A percentile compares a stretch with the other conserved stretches of the same genome.
These are phyloP conservation scores for Aaosphaeria pasadenensis DNA, from an alignment of 2,329 filamentous ascomycete species.

Conservation along the genomic window DNA sequence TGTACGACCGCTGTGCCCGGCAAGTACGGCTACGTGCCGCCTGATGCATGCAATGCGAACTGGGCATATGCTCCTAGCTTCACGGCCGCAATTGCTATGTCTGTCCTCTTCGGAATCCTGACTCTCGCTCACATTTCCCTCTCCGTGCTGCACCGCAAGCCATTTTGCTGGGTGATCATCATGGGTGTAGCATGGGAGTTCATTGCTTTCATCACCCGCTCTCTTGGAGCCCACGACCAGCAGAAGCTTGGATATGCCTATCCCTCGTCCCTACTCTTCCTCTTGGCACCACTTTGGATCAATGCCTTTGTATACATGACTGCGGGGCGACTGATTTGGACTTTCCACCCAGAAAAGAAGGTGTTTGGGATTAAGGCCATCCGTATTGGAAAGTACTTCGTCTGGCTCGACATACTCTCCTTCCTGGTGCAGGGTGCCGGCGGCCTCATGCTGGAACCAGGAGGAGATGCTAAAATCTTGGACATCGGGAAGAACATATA, in stretches of 20 bases:
- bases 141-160: slow-evolving; percentile 24
- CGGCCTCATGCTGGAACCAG: slow-evolving; percentile 34
- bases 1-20: slow-evolving; percentile 22
- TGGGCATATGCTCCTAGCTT: slow-evolving; percentile 23
- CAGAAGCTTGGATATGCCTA: slow-evolving; percentile 14
- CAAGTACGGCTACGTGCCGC: slow-evolving; percentile 20
- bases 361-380: slow-evolving; percentile 36
- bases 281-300: slow-evolving; percentile 28
- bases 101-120: slow-evolving; percentile 20
- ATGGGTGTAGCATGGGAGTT: slow-evolving; percentile 45
- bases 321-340: slow-evolving; percentile 39
- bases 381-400: slow-evolving; percentile 42
- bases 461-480: slow-evolving; percentile 19
- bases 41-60: slow-evolving; percentile 23
- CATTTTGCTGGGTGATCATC: slow-evolving; percentile 45
- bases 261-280: not conserved
- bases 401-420: slow-evolving; percentile 43
- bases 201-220: slow-evolving; percentile 40
- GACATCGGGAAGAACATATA: slow-evolving; percentile 42
- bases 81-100: slow-evolving; percentile 17
- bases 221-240: slow-evolving; percentile 41
- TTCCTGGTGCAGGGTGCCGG: slow-evolving; percentile 46
- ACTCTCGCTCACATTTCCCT: slow-evolving; percentile 17
- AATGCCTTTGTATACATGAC: slow-evolving; percentile 46
- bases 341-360: slow-evolving; percentile 33